phyloP scores from a whole-genome alignment of 495 filamentous ascomycete species.

The Aspergillus baeticus region DNA sequence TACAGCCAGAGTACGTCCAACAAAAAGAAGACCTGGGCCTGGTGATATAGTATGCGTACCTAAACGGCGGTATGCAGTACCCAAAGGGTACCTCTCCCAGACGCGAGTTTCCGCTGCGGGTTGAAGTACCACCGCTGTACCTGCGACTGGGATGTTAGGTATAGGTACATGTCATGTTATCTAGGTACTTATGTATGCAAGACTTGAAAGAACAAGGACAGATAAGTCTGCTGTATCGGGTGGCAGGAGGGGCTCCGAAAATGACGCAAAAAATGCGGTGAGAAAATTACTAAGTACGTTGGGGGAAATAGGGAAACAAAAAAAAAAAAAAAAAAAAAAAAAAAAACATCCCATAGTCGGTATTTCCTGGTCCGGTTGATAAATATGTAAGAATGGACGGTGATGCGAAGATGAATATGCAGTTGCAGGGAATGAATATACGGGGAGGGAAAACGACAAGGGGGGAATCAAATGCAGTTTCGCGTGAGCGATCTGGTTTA shows the following conservation, averaged over 20 bases:
- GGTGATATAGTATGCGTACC: no score
- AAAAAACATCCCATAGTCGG: neutral
- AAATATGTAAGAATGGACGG: no score
- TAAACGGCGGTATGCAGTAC: no score
- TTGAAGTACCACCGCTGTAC: no score
- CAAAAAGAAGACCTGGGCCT: no score
- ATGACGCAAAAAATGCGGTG: constrained; percentile 20
- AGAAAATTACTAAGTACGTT: constrained; percentile 12
- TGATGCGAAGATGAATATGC: neutral
- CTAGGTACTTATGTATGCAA: constrained; percentile 2
- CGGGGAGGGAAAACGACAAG: neutral
- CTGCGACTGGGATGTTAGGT: no score
- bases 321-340: constrained; percentile 18
- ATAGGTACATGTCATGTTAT: neutral
- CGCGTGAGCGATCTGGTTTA: constrained; percentile 16
- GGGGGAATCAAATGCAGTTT: constrained; percentile 5
- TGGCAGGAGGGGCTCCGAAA: constrained; percentile 4
- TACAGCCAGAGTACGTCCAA: no score
- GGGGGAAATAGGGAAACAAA: constrained; percentile 15
- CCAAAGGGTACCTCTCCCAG: no score
- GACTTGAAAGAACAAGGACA: neutral
- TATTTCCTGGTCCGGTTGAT: no score
- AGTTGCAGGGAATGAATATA: neutral
- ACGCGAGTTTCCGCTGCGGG: no score
- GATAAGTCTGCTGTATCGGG: neutral